Conservation (phyloP, 2,329 filamentous ascomycete genomes). For the Phialocephala sp. region DNA sequence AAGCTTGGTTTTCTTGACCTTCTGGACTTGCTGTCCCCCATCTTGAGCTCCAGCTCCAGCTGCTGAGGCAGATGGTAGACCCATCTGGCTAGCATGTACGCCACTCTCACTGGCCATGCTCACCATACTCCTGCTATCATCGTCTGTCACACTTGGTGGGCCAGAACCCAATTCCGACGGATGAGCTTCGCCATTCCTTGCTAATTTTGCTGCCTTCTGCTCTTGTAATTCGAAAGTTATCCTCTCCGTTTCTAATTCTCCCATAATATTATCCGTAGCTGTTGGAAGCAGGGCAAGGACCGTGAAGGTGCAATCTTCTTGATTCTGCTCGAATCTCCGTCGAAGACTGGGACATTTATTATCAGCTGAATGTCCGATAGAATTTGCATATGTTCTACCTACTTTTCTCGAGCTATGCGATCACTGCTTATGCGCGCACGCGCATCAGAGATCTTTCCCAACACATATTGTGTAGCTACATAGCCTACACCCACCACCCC, state of each 20-base stretch:
- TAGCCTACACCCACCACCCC: slow-evolving; percentile 91
- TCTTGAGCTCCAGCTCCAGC: slow-evolving; percentile 47
- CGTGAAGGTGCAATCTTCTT: slow-evolving; percentile 98
- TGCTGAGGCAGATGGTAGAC: slow-evolving; percentile 58
- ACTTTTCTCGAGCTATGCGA: slow-evolving; percentile 97
- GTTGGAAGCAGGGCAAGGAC: slow-evolving; percentile 95
- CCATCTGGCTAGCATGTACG: slow-evolving; percentile 79
- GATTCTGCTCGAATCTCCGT: slow-evolving; percentile 96
- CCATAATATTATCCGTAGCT: slow-evolving; percentile 85
- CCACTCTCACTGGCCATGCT: slow-evolving; percentile 84
- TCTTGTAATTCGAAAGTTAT: slow-evolving; percentile 93
- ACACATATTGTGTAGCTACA: slow-evolving; percentile 88
- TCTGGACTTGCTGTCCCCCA: slow-evolving; percentile 53
- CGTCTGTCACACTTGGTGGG: slow-evolving; percentile 73
- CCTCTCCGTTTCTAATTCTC: slow-evolving; percentile 87
- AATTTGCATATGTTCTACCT: slow-evolving; percentile 41
- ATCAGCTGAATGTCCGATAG: slow-evolving; percentile 24
- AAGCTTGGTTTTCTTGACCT: slow-evolving; percentile 76
- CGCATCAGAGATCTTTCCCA: slow-evolving; percentile 89
- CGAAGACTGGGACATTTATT: slow-evolving; percentile 67
- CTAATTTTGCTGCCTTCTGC: slow-evolving; percentile 79
- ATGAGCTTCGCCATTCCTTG: slow-evolving; percentile 59
- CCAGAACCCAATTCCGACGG: slow-evolving; percentile 48
- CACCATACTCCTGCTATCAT: slow-evolving; percentile 77
- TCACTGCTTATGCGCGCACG: slow-evolving; percentile 97